Conservation (phyloP, 1,284 basidiomycete genomes). For the Cutaneotrichosporon sp. region DNA sequence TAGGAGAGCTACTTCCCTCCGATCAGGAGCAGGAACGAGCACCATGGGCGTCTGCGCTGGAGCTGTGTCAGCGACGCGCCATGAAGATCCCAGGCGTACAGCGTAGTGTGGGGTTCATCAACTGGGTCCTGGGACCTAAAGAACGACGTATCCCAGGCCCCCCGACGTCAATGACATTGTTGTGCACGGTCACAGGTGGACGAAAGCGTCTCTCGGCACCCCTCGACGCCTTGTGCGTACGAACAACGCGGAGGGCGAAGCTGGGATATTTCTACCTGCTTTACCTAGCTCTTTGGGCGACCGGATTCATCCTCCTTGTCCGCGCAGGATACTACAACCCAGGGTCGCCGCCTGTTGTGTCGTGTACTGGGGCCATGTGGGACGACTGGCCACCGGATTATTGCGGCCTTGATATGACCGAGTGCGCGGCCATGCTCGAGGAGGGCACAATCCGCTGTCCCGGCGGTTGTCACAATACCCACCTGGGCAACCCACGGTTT, state of each 20-base stretch:
- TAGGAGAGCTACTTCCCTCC: background rate
- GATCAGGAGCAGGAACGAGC: background rate
- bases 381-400: conserved; percentile 40
- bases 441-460: conserved; percentile 30
- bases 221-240: conserved; percentile 4
- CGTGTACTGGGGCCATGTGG: conserved; percentile 34
- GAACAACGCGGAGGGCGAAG: background rate
- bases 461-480: conserved; percentile 34
- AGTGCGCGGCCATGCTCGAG: conserved; percentile 24
- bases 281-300: conserved; percentile 30
- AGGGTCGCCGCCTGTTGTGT: conserved; percentile 20
- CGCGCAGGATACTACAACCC: conserved; percentile 37
- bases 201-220: background rate
- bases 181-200: background rate
- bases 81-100: background rate
- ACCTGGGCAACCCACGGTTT: conserved; percentile 40
- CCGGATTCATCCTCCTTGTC: conserved; percentile 33
- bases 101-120: background rate
- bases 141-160: background rate
- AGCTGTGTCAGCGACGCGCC: background rate
- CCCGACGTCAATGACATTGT: background rate
- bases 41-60: background rate
- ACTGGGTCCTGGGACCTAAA: conserved; percentile 10
- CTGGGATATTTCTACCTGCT: conserved; percentile 16
- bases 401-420: conserved; percentile 34